Percentiles rank a stretch among this genome's conserved stretches.
Evolutionary conservation across 2,329 filamentous ascomycete genomes (phyloP).

Genomic region (Penicillium sp.): DNA sequence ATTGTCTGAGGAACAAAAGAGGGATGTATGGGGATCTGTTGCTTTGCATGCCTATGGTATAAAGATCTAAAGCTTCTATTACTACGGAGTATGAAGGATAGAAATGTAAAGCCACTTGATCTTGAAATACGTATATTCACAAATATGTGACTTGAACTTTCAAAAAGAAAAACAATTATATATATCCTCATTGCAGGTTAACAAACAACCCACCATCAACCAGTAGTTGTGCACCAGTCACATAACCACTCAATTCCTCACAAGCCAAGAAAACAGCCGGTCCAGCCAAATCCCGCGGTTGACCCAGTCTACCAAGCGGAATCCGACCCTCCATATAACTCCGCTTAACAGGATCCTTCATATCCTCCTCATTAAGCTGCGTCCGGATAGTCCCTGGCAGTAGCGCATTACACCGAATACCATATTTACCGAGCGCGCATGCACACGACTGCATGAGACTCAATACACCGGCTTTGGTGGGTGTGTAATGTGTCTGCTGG

Average conservation of each 20-base stretch:
- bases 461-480: constrained; percentile 79
- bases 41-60: constrained; percentile 67
- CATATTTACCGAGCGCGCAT: constrained; percentile 72
- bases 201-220: constrained; percentile 90
- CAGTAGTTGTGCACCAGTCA: constrained; percentile 77
- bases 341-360: constrained; percentile 70
- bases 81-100: not conserved
- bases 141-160: not conserved
- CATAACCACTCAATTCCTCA: constrained; percentile 74
- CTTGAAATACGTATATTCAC: not conserved
- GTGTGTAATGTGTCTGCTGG: constrained; percentile 79
- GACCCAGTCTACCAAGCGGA: constrained; percentile 72
- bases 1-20: constrained; percentile 61
- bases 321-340: constrained; percentile 79
- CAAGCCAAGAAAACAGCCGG: constrained; percentile 83
- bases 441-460: constrained; percentile 82
- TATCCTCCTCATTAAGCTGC: constrained; percentile 79
- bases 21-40: constrained; percentile 70
- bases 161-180: not conserved
- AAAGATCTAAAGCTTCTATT: constrained; percentile 14
- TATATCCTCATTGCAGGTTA: constrained; percentile 66
- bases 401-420: constrained; percentile 79
- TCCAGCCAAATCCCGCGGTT: constrained; percentile 72
- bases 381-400: constrained; percentile 81
- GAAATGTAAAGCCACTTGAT: not conserved